Evolutionary conservation across 2,329 filamentous ascomycete species (phyloP), one percentile per base, ranked within the genome.

Genomic region (Microdochium trichocladiopsis): DNA sequence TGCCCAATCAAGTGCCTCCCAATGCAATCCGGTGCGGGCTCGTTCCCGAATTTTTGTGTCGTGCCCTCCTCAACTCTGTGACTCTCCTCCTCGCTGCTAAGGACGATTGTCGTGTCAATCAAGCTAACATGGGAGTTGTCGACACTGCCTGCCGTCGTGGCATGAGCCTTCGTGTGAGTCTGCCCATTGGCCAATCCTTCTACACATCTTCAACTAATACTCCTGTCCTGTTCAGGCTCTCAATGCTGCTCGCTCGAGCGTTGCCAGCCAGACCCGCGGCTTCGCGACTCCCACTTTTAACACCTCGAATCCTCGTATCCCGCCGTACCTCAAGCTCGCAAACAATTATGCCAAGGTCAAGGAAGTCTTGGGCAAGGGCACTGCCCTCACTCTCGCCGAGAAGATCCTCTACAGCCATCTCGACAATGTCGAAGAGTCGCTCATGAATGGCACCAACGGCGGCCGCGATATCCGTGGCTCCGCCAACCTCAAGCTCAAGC

Each of bases 381-480:
- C 25, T 69, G 78, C 63, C 52, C 82, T 99, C 54, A 96, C 93
- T 2, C 82, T 99, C 53, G 91, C 94, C 57, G 94, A 99, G 74
- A 99, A 99, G 81, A 96, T 99, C 63, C 81, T 99, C 53, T 99
- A 97, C 77, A 90, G 92, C 63, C 94, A 99, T 73, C 78, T 99
- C 58, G 87, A 94, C 72, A 88, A 90, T 64, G 83, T 86, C 6
- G 92, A 96, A 71, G 91, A 95, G 69, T 92, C 90, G 36, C 82
- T 99, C 51, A 77, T 96, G 55, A 83, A 82, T 51, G 83, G 84
- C 64, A 96, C 92, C 49, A 81, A 90, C 70, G 90, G 92, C 79
- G 93, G 92, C 60, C 82, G 82, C 50, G 81, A 87, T 63, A 87
- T 99, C 56, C 84, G 94, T 43, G 93, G 93, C 60, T 84, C 84